phyloP scores from a whole-genome alignment of 805 yeast species.

The Priceomyces haplophilus region DNA sequence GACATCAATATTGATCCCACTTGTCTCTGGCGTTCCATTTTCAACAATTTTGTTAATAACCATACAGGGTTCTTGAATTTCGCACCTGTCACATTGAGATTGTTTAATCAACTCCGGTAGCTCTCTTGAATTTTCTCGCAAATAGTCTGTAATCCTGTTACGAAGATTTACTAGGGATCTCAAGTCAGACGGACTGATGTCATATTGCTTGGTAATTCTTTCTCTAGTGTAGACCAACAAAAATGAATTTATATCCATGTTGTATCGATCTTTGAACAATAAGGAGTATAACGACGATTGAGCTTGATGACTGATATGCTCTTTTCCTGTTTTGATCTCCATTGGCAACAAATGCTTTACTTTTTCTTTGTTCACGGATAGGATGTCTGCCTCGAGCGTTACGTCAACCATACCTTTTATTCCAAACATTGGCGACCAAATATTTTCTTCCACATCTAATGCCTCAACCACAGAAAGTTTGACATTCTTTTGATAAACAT shows the following conservation, averaged over 20 bases:
- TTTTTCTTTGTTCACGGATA: conserved; percentile 21
- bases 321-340: conserved; percentile 86
- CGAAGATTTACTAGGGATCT: conserved; percentile 68
- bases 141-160: conserved; percentile 60
- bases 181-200: conserved; percentile 53
- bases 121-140: conserved; percentile 48
- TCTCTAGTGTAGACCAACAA: conserved; percentile 72
- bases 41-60: conserved; percentile 58
- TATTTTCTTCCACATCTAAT: conserved; percentile 83
- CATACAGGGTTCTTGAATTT: conserved; percentile 58
- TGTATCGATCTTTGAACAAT: conserved; percentile 76
- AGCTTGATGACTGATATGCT: conserved; percentile 69
- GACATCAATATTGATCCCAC: conserved; percentile 50
- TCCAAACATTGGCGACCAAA: conserved; percentile 90
- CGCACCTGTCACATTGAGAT: conserved; percentile 62
- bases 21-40: conserved; percentile 50
- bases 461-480: conserved; percentile 58
- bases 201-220: conserved; percentile 52
- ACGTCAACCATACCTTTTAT: conserved; percentile 88
- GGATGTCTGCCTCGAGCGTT: conserved; percentile 60
- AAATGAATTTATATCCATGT: conserved; percentile 59
- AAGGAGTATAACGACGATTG: conserved; percentile 83
- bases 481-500: conserved; percentile 27
- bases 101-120: conserved; percentile 55
- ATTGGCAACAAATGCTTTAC: conserved; percentile 61